These are phyloP conservation scores for Vitellaria paradoxa DNA, from an alignment of 179 eudicot genomes.

Conservation along the genomic window DNA sequence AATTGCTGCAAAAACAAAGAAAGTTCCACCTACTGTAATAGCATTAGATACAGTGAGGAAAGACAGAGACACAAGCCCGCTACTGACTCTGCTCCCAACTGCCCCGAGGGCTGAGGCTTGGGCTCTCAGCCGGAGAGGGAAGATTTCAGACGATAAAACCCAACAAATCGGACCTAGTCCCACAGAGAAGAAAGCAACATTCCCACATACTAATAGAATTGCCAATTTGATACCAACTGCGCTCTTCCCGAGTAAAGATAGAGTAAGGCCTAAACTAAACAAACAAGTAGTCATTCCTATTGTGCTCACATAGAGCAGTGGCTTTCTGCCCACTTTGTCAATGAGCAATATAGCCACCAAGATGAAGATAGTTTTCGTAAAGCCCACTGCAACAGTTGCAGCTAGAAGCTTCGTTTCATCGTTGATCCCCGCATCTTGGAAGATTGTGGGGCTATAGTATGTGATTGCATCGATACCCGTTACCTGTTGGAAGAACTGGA, in stretches of 20 bases:
- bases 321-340: constrained; percentile 73
- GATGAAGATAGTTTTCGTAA: constrained; percentile 65
- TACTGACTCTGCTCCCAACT: constrained; percentile 74
- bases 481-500: constrained; percentile 75
- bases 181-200: constrained; percentile 85
- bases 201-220: constrained; percentile 63
- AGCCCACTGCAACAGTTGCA: constrained; percentile 77
- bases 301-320: constrained; percentile 77
- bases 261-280: constrained; percentile 56
- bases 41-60: constrained; percentile 53
- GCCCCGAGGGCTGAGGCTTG: constrained; percentile 84
- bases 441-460: constrained; percentile 78
- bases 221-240: constrained; percentile 50
- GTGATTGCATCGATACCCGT: constrained; percentile 81
- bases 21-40: constrained; percentile 74
- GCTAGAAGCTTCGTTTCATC: constrained; percentile 50
- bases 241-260: constrained; percentile 46
- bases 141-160: constrained; percentile 81
- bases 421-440: constrained; percentile 61
- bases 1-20: constrained; percentile 55
- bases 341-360: constrained; percentile 72
- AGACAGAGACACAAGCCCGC: constrained; percentile 76
- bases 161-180: constrained; percentile 90
- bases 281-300: constrained; percentile 76
- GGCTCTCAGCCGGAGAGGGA: constrained; percentile 83